Evolutionary conservation across 352 stramenopile genomes (phyloP).

Genomic region (Globisporangium irregulare): DNA sequence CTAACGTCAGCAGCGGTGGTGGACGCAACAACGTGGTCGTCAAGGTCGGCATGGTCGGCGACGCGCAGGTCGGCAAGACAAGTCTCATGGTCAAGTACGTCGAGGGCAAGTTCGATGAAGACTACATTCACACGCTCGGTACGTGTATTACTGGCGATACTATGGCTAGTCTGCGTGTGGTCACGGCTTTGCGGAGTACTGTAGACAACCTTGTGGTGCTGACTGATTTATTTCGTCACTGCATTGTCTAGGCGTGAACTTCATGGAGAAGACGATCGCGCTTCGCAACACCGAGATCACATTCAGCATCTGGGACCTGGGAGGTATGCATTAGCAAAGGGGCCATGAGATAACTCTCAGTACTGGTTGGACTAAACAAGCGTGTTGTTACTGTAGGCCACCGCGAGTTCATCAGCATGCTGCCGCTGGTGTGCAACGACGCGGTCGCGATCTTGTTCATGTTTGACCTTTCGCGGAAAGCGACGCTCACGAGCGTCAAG

Average conservation of each 20-base stretch:
- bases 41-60: constrained; percentile 93
- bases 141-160: constrained; percentile 5
- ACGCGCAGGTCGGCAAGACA: constrained; percentile 94
- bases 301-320: constrained; percentile 95
- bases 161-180: background rate
- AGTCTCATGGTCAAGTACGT: constrained; percentile 97
- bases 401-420: constrained; percentile 93
- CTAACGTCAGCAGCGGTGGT: constrained; percentile 30
- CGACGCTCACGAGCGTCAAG: constrained; percentile 90
- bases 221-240: no score
- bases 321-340: constrained; percentile 33
- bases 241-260: constrained; percentile 82
- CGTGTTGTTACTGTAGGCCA: constrained; percentile 41
- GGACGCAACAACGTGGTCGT: constrained; percentile 86
- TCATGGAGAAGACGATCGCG: constrained; percentile 96
- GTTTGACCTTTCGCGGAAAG: constrained; percentile 93
- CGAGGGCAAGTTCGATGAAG: constrained; percentile 94
- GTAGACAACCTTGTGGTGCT: background rate
- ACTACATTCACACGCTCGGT: constrained; percentile 95
- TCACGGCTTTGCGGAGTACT: background rate
- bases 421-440: constrained; percentile 94
- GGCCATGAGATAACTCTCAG: background rate
- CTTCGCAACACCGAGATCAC: constrained; percentile 94
- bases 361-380: background rate
- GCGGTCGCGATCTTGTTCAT: constrained; percentile 95